Conservation (phyloP, 108 stramenopile species). For the Epithemia pelagica region DNA sequence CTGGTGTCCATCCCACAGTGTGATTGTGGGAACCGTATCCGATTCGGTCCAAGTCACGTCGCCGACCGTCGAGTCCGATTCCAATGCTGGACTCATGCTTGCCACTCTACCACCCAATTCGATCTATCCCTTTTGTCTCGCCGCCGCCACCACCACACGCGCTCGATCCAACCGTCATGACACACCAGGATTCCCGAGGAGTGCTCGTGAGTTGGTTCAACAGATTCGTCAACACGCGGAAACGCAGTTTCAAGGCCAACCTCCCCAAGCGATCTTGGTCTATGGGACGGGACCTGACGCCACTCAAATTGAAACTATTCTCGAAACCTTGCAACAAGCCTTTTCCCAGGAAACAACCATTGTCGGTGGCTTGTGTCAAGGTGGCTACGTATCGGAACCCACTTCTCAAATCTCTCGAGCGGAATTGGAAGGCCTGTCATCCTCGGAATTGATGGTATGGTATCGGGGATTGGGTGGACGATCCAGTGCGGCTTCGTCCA, state of each 20-base stretch:
- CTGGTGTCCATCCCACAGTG: slow-evolving; percentile 9
- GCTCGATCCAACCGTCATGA: neutral
- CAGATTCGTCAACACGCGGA: neutral
- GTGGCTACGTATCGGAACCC: slow-evolving; percentile 26
- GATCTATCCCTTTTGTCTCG: slow-evolving; percentile 34
- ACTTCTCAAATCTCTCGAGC: neutral
- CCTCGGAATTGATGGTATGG: neutral
- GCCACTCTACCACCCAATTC: slow-evolving; percentile 29
- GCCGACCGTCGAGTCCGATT: slow-evolving; percentile 17
- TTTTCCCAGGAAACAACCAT: slow-evolving; percentile 31
- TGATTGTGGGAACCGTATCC: slow-evolving; percentile 21
- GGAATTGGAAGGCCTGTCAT: neutral
- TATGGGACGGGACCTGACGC: slow-evolving; percentile 27
- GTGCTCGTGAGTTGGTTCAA: neutral
- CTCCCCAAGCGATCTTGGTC: slow-evolving; percentile 27
- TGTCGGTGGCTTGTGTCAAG: slow-evolving; percentile 42
- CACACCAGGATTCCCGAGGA: neutral
- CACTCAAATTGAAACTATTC: slow-evolving; percentile 17
- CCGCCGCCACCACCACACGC: no score
- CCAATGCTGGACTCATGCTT: slow-evolving; percentile 17
- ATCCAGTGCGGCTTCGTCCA: neutral
- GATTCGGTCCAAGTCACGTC: slow-evolving; percentile 26
- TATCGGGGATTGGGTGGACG: neutral
- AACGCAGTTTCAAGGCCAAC: neutral
- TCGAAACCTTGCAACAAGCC: slow-evolving; percentile 14